These are phyloP conservation scores for Hibiscus syriacus DNA, from an alignment of 345 rosid genomes.

Conservation along the genomic window DNA sequence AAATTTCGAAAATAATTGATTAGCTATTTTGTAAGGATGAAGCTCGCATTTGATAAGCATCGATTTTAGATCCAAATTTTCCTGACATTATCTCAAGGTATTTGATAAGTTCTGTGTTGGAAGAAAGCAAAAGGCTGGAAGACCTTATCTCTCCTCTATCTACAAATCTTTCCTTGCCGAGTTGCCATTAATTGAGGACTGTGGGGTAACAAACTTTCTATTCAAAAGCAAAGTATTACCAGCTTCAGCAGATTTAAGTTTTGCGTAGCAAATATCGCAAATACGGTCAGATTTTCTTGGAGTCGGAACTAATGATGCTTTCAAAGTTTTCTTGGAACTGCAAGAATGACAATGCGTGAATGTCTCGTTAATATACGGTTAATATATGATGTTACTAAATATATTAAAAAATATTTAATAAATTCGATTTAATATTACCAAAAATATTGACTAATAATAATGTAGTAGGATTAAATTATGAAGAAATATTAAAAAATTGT, in stretches of 20 bases:
- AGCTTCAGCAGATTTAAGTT: conserved; percentile 73
- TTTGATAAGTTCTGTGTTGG: conserved; percentile 62
- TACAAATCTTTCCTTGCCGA: conserved; percentile 33
- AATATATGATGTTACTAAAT: too few species aligned
- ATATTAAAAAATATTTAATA: too few species aligned
- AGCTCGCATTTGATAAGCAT: conserved; percentile 49
- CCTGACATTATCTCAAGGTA: conserved; percentile 62
- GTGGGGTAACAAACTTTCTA: conserved; percentile 37
- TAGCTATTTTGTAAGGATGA: too few species aligned
- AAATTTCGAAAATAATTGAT: too few species aligned
- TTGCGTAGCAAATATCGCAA: conserved; percentile 80
- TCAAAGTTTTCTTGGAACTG: conserved; percentile 91
- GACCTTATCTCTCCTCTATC: conserved; percentile 40
- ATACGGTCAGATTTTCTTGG: conserved; percentile 97
- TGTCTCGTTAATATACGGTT: too few species aligned
- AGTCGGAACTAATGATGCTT: conserved; percentile 93
- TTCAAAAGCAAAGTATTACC: conserved; percentile 27
- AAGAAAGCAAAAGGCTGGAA: conserved; percentile 53
- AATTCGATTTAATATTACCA: too few species aligned
- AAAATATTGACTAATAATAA: too few species aligned
- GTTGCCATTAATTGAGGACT: conserved; percentile 43
- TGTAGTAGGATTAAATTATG: too few species aligned
- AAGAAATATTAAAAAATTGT: too few species aligned
- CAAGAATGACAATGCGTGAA: conserved; percentile 92
- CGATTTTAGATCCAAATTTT: conserved; percentile 41